Percentiles rank a stretch among this genome's conserved stretches.
phyloP scores from a whole-genome alignment of 2,329 filamentous ascomycete genomes.

The Monosporascus sp. region DNA sequence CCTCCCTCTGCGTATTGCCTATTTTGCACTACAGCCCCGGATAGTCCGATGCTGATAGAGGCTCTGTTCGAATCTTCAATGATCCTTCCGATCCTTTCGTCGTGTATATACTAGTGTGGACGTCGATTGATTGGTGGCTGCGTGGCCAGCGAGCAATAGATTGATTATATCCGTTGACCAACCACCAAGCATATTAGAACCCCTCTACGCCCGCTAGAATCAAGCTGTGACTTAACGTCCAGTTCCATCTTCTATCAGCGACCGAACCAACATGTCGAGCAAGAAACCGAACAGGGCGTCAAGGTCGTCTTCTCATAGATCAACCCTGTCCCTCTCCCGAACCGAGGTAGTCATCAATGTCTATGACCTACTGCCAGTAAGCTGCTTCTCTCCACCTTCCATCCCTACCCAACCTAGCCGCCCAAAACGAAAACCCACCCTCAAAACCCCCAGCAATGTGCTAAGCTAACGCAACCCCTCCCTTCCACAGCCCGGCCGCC shows the following conservation, averaged over 20 bases:
- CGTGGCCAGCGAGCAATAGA: neutral
- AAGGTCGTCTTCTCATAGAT: slow-evolving; percentile 46
- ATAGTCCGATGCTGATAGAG: neutral
- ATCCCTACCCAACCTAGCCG: slow-evolving; percentile 1
- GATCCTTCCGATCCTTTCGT: neutral
- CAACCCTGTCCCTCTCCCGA: slow-evolving; percentile 63
- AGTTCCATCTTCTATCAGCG: neutral
- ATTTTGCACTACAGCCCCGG: too few species aligned
- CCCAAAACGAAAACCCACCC: neutral
- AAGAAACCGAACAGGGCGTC: slow-evolving; percentile 36
- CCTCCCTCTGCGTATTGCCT: too few species aligned
- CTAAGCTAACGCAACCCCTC: neutral
- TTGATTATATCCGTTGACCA: neutral
- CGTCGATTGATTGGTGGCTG: neutral
- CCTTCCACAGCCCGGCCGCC: slow-evolving; percentile 56
- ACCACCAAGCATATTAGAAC: neutral
- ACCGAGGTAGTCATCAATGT: slow-evolving; percentile 72
- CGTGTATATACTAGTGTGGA: neutral
- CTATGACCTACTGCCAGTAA: slow-evolving; percentile 70
- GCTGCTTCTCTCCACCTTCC: slow-evolving; percentile 12
- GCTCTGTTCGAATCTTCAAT: neutral
- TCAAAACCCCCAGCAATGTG: neutral
- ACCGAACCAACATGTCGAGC: slow-evolving; percentile 33
- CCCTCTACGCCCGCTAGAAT: neutral
- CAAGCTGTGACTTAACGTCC: neutral